Conservation (phyloP, 1,139 yeast species). For the Pichia inconspicua region DNA sequence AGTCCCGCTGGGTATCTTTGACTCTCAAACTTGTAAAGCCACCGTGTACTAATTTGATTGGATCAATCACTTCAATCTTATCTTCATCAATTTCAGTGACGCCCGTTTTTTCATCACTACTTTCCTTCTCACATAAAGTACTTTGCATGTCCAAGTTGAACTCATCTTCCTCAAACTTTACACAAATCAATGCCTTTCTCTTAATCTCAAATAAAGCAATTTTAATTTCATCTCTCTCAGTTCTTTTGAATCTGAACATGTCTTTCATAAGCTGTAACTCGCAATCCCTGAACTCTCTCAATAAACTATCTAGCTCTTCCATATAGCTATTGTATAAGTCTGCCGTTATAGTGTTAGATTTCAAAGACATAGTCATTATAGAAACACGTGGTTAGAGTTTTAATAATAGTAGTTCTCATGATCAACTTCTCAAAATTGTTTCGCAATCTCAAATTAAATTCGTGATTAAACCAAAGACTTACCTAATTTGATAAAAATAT, state of each 20-base stretch:
- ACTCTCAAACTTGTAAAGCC: conserved; percentile 21
- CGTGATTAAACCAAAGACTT: neutral
- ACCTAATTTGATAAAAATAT: neutral
- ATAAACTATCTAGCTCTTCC: conserved; percentile 1
- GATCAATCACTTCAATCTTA: conserved; percentile 14
- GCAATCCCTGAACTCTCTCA: neutral
- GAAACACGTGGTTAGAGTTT: no score
- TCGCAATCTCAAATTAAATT: no score
- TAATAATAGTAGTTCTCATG: no score
- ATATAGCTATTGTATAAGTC: conserved; percentile 8
- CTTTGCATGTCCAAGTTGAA: conserved; percentile 1
- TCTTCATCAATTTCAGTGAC: conserved; percentile 1
- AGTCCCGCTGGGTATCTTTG: conserved; percentile 15
- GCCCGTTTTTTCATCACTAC: neutral
- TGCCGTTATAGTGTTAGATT: neutral
- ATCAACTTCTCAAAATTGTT: no score
- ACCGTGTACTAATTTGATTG: conserved; percentile 22
- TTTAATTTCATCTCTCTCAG: conserved; percentile 15
- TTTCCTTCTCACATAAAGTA: neutral
- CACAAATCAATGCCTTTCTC: conserved; percentile 7
- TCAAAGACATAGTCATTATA: neutral
- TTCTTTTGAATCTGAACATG: conserved; percentile 4
- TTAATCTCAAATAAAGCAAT: conserved; percentile 4
- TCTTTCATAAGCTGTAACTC: conserved; percentile 3
- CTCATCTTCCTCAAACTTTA: neutral